Evolutionary conservation across 495 filamentous ascomycete species (phyloP).

Genomic region (Elasticomyces elasticus): DNA sequence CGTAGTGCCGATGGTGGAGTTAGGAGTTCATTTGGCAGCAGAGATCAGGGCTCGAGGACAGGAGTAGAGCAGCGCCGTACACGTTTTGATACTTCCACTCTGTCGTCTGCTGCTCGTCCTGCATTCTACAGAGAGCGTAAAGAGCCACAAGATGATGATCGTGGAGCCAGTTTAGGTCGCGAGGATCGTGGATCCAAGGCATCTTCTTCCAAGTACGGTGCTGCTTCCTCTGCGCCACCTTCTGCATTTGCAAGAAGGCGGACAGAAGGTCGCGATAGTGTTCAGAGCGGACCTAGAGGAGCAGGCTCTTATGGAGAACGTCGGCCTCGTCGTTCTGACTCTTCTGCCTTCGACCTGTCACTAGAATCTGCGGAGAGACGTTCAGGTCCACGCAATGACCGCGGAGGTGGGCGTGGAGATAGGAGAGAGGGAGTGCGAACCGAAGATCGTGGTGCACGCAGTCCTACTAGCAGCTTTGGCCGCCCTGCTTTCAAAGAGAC

Average conservation of each 20-base stretch:
- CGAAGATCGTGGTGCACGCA: neutral
- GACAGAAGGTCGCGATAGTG: neutral
- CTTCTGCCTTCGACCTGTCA: too few species aligned
- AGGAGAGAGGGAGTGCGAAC: too few species aligned
- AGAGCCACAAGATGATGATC: neutral
- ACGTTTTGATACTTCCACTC: neutral
- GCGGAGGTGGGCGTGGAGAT: too few species aligned
- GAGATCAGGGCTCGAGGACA: neutral
- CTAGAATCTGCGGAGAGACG: too few species aligned
- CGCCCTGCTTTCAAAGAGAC: neutral
- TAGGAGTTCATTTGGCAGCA: neutral
- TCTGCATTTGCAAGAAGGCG: neutral
- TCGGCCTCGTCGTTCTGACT: too few species aligned
- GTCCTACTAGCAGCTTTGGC: neutral
- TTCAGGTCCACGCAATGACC: too few species aligned
- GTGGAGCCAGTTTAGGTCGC: neutral
- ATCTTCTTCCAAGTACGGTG: too few species aligned
- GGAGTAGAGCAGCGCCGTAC: neutral
- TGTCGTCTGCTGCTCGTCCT: neutral
- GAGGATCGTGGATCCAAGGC: neutral
- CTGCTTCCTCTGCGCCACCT: neutral
- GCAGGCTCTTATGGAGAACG: too few species aligned
- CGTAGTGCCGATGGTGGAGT: neutral
- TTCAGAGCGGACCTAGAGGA: neutral
- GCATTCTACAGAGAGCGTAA: neutral